Conservation (phyloP, 305 asterid genomes). For the Salvia sclarea region DNA sequence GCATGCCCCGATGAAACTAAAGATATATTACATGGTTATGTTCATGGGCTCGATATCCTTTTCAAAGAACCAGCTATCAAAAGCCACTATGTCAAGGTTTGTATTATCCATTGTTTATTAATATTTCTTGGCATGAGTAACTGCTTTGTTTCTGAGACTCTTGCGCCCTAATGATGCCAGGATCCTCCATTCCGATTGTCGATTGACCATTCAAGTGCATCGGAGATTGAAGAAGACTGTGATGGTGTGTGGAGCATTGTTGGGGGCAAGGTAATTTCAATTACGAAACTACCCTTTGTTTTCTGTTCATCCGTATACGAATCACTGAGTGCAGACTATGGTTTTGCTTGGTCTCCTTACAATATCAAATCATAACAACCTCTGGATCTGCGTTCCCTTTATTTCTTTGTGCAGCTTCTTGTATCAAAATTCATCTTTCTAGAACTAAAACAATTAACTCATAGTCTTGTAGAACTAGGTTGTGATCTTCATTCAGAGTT, state of each 20-base stretch:
- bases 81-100: slow-evolving; percentile 59
- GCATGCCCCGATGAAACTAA: slow-evolving; percentile 52
- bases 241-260: slow-evolving; percentile 92
- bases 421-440: slow-evolving; percentile 8
- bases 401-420: slow-evolving; percentile 1
- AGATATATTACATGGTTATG: slow-evolving; percentile 51
- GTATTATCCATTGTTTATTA: not conserved
- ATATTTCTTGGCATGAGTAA: not conserved
- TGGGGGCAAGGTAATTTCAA: slow-evolving; percentile 75
- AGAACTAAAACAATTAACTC: not conserved
- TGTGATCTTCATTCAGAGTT: not conserved
- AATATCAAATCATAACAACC: not conserved
- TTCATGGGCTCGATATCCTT: slow-evolving; percentile 53
- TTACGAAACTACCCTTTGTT: slow-evolving; percentile 11
- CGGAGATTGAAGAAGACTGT: slow-evolving; percentile 75
- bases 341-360: slow-evolving; percentile 22
- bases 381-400: slow-evolving; percentile 16
- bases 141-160: slow-evolving; percentile 29
- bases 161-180: slow-evolving; percentile 46
- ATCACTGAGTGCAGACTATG: not conserved
- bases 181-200: slow-evolving; percentile 65
- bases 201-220: slow-evolving; percentile 62
- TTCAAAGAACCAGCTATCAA: slow-evolving; percentile 37
- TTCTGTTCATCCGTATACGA: not conserved
- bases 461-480: not conserved